Evolutionary conservation across 371 early-diverging fungal genomes (phyloP), one percentile per base, ranked within the genome.

Genomic region (Entomophthora muscae): DNA sequence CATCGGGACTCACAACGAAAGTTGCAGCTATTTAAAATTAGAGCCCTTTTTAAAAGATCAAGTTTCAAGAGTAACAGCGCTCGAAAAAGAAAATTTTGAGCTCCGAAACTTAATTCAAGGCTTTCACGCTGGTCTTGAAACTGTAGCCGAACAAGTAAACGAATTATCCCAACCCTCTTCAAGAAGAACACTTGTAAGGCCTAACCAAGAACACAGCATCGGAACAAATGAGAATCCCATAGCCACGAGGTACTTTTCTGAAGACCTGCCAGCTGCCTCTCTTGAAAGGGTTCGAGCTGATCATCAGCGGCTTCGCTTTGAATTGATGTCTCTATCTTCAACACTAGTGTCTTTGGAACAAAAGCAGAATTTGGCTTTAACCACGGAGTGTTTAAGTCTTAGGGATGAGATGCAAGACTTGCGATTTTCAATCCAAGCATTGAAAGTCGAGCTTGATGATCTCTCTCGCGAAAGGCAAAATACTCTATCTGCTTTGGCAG

Each of bases 241-340:
- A 7, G 28, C 22, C 12, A 17, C 59, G 26, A 55, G 22, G 12
- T 22, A 22, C n/a, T 58, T 58, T 32, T 21, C 59, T 31, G 59
- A 30, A 5, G 59, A 58, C 3, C 24, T 58, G 28, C 21, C 59
- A 21, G 30, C 30, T 17, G 59, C 59, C 21, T 28, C 30, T 10
- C 22, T 58, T 27, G 59, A 58, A 58, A 58, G 59, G 26, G 10
- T 58, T 10, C 59, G 31, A 27, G 28, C 30, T 21, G 59, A 58
- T 28, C 59, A 58, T 21, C 59, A 58, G 22, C 12, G 59, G 32
- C 21, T 58, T 23, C 23, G 30, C 10, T 58, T 58, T 58, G 59
- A 58, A 30, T 23, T 58, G 10, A 58, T 58, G 26, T 27, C 23
- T 58, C 12, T 58, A 17, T 27, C 59, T 30, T 27, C 28, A 13